Base-by-base conservation (phyloP, 495 filamentous ascomycete genomes). In the Viridothelium virens region DNA sequence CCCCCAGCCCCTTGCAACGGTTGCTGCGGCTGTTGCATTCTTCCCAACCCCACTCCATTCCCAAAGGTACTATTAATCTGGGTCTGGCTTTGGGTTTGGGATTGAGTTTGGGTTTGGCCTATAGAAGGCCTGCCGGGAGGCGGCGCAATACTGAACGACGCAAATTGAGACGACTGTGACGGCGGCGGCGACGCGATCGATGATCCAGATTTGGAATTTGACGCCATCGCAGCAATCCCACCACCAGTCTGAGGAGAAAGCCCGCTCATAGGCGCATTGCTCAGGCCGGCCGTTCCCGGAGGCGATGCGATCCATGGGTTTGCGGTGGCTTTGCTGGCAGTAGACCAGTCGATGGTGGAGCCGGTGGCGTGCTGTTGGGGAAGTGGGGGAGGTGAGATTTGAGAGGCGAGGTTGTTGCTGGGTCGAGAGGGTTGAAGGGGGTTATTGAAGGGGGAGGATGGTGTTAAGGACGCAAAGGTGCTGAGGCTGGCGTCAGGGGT, bases 401-500 rank as follows among this genome's bases (percentile, higher is more conserved):
- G 38, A 50, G 33, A 61, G 12, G 4, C 14, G 16, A 59, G 61
- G 11, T 5, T 38, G 37, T 48, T 31, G 39, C 53, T 50, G 18
- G 62, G 61, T 41, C 44, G 67, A 38, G 38, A 56, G 1, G 70
- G 72, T 48, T 74, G 70, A 33, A 74, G 63, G 14, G 71, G 70
- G 37, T 69, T 66, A 2, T 66, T 67, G 50, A 48, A 73, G 34
- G 65, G 68, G 16, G 64, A 39, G 34, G 65, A 38, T 3, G 69
- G 69, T 39, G 65, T 68, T 18, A 70, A 62, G 2, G 69, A 25
- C 3, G 69, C 67, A 61, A 74, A 73, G 14, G 63, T 37, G 12
- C 41, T 63, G 0, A 74, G 65, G 12, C 34, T 68, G 12, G 66
- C 56, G 56, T 74, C 72, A 1, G 72, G 72, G 0, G 72, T 74